Evolutionary conservation across 169 alveolate genomes (phyloP).

Genomic region (Eimeria necatrix): DNA sequence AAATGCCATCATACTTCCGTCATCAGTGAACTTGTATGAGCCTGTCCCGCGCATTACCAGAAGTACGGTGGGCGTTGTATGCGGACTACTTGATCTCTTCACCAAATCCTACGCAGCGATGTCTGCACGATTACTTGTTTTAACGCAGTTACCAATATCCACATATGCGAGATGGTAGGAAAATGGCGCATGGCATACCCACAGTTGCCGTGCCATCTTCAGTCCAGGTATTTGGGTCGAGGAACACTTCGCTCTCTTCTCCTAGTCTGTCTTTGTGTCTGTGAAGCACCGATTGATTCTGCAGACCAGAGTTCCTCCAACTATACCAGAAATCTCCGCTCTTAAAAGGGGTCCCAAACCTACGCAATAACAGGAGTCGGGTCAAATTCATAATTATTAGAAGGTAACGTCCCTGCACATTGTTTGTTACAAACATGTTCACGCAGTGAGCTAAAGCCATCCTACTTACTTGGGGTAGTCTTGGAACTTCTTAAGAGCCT

Average conservation of each 20-base stretch:
- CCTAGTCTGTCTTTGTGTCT: not conserved
- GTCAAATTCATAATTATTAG: not conserved
- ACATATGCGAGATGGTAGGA: not conserved
- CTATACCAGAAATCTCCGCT: slow-evolving; percentile 51
- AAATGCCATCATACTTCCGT: slow-evolving; percentile 72
- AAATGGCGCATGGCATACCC: not conserved
- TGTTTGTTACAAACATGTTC: not conserved
- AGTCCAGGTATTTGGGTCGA: slow-evolving; percentile 75
- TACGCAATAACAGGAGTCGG: not conserved
- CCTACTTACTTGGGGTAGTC: slow-evolving; percentile 69
- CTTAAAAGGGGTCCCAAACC: slow-evolving; percentile 67
- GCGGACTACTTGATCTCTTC: not conserved
- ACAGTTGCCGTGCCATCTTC: slow-evolving; percentile 76
- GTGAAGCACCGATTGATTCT: slow-evolving; percentile 67
- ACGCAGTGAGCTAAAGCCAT: not conserved
- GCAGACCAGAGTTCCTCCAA: slow-evolving; percentile 74
- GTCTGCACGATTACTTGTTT: not conserved
- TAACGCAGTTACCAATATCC: not conserved
- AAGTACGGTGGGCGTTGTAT: not conserved
- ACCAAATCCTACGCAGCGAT: not conserved
- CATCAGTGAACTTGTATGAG: slow-evolving; percentile 16
- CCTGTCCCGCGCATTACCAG: not conserved
- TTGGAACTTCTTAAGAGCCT: slow-evolving; percentile 16
- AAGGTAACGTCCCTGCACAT: not conserved
- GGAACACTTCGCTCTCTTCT: not conserved